Conservation (phyloP, 305 asterid species). For the Plantago coronopus region DNA sequence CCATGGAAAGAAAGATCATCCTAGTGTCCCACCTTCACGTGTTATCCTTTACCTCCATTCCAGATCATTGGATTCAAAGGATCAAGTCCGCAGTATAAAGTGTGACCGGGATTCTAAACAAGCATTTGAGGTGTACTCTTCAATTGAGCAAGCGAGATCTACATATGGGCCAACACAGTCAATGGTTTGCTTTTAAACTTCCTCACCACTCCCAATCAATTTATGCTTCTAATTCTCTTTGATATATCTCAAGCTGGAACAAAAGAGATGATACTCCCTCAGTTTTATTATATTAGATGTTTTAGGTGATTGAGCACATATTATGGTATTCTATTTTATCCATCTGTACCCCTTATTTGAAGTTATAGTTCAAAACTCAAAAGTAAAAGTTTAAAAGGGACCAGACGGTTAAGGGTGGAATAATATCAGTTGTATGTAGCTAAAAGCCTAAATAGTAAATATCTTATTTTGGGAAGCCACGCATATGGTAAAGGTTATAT, state of each 20-base stretch:
- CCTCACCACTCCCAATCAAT: slow-evolving; percentile 15
- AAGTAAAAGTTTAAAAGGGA: too few species aligned
- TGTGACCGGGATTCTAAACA: slow-evolving; percentile 73
- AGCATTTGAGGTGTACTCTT: slow-evolving; percentile 75
- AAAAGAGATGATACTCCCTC: too few species aligned
- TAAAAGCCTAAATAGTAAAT: too few species aligned
- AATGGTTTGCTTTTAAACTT: slow-evolving; percentile 45
- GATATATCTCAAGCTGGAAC: slow-evolving; percentile 13
- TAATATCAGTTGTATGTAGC: too few species aligned
- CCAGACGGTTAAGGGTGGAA: too few species aligned
- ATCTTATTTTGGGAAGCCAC: too few species aligned
- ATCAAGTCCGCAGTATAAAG: slow-evolving; percentile 71
- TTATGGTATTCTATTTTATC: too few species aligned
- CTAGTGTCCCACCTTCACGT: slow-evolving; percentile 75
- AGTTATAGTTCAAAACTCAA: too few species aligned
- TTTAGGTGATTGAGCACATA: too few species aligned
- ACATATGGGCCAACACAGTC: slow-evolving; percentile 60
- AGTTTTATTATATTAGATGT: too few species aligned
- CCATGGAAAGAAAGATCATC: slow-evolving; percentile 84
- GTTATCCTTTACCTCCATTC: slow-evolving; percentile 59
- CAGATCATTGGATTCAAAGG: slow-evolving; percentile 70
- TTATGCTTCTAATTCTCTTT: slow-evolving; percentile 17
- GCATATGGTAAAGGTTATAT: too few species aligned
- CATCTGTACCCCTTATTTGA: too few species aligned
- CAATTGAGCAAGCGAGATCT: slow-evolving; percentile 80